Evolutionary conservation across 768 basidiomycete species (phyloP).

Genomic region (Rhodotorula sphaerocarpa): DNA sequence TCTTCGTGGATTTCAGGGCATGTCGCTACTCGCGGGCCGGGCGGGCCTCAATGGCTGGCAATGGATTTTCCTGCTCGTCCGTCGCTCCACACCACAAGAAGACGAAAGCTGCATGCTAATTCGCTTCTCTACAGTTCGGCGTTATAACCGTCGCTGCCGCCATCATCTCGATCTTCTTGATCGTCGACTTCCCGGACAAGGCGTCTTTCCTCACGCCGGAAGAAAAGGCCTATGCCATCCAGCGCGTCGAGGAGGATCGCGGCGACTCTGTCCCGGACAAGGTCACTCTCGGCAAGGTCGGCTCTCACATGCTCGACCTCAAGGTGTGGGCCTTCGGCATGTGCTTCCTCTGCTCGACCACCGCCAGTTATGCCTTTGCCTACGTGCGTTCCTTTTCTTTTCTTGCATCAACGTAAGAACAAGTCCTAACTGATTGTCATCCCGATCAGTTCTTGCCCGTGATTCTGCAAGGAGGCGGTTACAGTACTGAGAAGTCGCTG

Average conservation of each 20-base stretch:
- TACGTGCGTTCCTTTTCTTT: not conserved
- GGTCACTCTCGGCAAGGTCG: slow-evolving; percentile 26
- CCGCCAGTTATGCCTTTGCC: slow-evolving; percentile 30
- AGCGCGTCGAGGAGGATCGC: slow-evolving; percentile 40
- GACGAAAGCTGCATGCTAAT: too few species aligned
- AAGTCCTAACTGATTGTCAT: not conserved
- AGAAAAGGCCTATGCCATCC: slow-evolving; percentile 35
- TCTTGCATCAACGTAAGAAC: not conserved
- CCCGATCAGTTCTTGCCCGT: slow-evolving; percentile 40
- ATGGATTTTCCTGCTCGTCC: slow-evolving; percentile 20
- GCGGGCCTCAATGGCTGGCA: slow-evolving; percentile 38
- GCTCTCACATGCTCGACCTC: slow-evolving; percentile 34
- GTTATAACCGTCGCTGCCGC: slow-evolving; percentile 38
- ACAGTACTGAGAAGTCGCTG: slow-evolving; percentile 38
- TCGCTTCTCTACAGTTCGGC: too few species aligned
- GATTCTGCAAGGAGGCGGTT: slow-evolving; percentile 41
- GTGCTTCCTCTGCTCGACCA: slow-evolving; percentile 37
- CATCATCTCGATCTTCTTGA: slow-evolving; percentile 33
- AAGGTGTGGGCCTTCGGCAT: slow-evolving; percentile 41
- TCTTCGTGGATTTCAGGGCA: too few species aligned
- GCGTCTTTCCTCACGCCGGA: slow-evolving; percentile 40
- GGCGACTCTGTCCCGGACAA: slow-evolving; percentile 40
- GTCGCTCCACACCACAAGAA: too few species aligned
- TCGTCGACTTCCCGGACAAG: slow-evolving; percentile 43
- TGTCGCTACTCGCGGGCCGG: slow-evolving; percentile 18